Percentiles rank a stretch among this genome's conserved stretches.
Conservation (phyloP, 805 yeast species). For the Zygosaccharomyces kombuchaensis region DNA sequence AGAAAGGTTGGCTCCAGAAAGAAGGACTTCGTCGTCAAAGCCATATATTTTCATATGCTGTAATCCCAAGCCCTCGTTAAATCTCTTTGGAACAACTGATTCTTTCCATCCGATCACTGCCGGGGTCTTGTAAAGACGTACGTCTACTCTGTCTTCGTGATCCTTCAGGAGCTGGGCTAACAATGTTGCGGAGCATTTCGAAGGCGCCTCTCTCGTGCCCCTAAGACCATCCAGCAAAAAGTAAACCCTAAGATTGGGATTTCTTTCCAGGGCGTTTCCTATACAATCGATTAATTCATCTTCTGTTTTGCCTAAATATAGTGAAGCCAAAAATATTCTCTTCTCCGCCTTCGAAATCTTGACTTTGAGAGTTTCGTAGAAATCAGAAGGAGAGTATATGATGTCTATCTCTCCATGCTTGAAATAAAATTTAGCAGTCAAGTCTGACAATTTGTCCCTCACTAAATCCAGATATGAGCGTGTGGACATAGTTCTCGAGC, state of each 20-base stretch:
- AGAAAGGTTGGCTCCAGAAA: conserved; percentile 90
- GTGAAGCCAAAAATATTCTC: conserved; percentile 75
- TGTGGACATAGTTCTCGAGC: conserved; percentile 3
- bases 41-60: conserved; percentile 98
- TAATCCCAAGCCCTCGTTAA: conserved; percentile 87
- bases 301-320: conserved; percentile 83
- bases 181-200: conserved; percentile 68
- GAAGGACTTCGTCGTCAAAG: conserved; percentile 80
- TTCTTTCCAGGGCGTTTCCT: conserved; percentile 52
- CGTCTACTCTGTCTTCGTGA: conserved; percentile 60
- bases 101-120: conserved; percentile 65
- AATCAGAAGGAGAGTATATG: conserved; percentile 61
- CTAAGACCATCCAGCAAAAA: conserved; percentile 83
- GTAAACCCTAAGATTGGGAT: conserved; percentile 60
- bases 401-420: conserved; percentile 54
- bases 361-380: conserved; percentile 58
- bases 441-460: conserved; percentile 12
- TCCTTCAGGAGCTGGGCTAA: conserved; percentile 61
- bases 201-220: conserved; percentile 91
- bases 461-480: conserved; percentile 16
- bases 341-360: conserved; percentile 59
- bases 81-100: conserved; percentile 66
- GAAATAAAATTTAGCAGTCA: conserved; percentile 49
- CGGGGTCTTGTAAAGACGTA: conserved; percentile 88
- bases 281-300: conserved; percentile 66